Evolutionary conservation across 2,329 filamentous ascomycete species (phyloP).

Genomic region (Parasarocladium wereldwijsianum): DNA sequence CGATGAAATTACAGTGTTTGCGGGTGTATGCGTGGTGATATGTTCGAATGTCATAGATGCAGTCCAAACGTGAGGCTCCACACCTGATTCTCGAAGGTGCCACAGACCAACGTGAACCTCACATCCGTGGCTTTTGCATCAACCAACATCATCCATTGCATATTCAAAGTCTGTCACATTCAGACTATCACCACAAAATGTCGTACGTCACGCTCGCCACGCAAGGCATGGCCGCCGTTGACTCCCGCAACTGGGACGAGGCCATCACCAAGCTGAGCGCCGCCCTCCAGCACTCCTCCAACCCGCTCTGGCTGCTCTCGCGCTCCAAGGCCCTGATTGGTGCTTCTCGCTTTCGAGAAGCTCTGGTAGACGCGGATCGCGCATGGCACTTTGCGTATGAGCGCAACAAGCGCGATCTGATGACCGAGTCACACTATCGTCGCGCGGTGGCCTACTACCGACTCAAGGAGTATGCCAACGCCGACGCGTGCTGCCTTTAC

Average conservation of each 20-base stretch:
- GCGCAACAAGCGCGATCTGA: constrained; percentile 59
- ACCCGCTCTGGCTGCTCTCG: constrained; percentile 66
- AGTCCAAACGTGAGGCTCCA: too few relatives aligned
- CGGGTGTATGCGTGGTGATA: too few relatives aligned
- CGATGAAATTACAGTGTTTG: too few relatives aligned
- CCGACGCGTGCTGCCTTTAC: constrained; percentile 54
- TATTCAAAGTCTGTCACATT: too few relatives aligned
- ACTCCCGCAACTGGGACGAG: constrained; percentile 45
- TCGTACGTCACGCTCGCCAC: constrained; percentile 34
- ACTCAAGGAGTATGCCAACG: constrained; percentile 58
- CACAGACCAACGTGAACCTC: too few relatives aligned
- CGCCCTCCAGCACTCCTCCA: constrained; percentile 50
- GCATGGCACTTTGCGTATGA: constrained; percentile 47
- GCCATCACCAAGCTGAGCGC: constrained; percentile 55
- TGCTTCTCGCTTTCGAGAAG: constrained; percentile 41
- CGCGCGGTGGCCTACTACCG: constrained; percentile 61
- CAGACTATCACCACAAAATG: too few relatives aligned
- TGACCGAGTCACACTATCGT: constrained; percentile 70
- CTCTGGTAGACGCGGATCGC: constrained; percentile 55
- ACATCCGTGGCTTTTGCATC: too few relatives aligned
- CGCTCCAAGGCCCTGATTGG: constrained; percentile 69
- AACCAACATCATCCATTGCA: neutral
- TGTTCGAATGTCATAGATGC: too few relatives aligned
- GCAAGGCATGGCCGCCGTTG: constrained; percentile 51
- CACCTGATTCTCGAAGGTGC: too few relatives aligned